Evolutionary conservation across 1,284 basidiomycete species (phyloP).

Genomic region (Ustilago shanxiensis): DNA sequence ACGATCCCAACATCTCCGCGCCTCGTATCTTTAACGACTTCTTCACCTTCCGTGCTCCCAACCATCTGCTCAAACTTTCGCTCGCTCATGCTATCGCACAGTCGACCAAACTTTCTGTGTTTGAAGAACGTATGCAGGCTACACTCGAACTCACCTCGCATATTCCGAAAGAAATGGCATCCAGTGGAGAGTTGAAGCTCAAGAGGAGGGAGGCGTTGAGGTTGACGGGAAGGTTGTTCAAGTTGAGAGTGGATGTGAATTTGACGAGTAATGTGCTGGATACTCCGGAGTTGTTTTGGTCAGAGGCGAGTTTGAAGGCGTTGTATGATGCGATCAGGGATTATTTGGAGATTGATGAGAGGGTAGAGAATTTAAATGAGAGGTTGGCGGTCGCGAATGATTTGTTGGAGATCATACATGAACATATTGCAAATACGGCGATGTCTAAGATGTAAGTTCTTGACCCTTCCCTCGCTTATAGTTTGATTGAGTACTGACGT

Average conservation of each 20-base stretch:
- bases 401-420: constrained; percentile 81
- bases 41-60: constrained; percentile 80
- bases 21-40: constrained; percentile 84
- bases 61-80: constrained; percentile 78
- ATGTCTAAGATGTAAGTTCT: constrained; percentile 74
- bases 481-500: not conserved
- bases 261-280: constrained; percentile 91
- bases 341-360: constrained; percentile 89
- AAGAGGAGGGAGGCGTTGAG: constrained; percentile 85
- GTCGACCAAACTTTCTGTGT: constrained; percentile 89
- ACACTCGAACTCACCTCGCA: constrained; percentile 84
- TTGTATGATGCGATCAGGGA: constrained; percentile 93
- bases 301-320: constrained; percentile 87
- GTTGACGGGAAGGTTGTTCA: constrained; percentile 89
- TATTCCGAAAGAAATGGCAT: constrained; percentile 87
- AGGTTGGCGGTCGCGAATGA: constrained; percentile 86
- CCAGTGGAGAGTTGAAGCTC: constrained; percentile 82
- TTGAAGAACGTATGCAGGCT: constrained; percentile 83
- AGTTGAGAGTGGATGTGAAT: constrained; percentile 88
- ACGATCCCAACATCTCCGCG: constrained; percentile 86
- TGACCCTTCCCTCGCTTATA: not conserved
- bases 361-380: constrained; percentile 90
- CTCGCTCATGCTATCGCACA: constrained; percentile 94
- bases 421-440: constrained; percentile 88
- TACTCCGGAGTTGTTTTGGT: constrained; percentile 95